phyloP scores from a whole-genome alignment of 331 rosid species.

The Cydonia oblonga region DNA sequence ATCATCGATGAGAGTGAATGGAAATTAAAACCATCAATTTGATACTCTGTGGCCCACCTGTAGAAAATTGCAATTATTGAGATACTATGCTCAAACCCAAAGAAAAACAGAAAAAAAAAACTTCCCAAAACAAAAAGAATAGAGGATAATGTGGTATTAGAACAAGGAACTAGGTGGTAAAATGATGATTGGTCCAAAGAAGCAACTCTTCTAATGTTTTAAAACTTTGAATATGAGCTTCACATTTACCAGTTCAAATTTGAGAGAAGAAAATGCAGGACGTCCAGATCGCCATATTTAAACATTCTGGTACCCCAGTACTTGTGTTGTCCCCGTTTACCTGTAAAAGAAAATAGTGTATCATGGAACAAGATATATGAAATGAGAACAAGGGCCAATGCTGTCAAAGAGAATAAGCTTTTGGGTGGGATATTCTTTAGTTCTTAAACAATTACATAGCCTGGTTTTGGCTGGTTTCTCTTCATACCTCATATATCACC shows the following conservation, averaged over 20 bases:
- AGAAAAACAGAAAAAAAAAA: background rate
- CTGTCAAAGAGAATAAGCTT: background rate
- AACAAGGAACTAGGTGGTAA: slow-evolving; percentile 12
- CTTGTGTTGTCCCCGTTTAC: slow-evolving; percentile 86
- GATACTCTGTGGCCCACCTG: slow-evolving; percentile 95
- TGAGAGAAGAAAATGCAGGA: slow-evolving; percentile 85
- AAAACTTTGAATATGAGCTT: slow-evolving; percentile 1
- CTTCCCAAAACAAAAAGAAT: slow-evolving; percentile 13
- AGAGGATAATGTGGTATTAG: background rate
- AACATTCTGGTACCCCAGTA: slow-evolving; percentile 95
- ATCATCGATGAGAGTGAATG: slow-evolving; percentile 93
- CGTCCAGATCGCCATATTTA: slow-evolving; percentile 74
- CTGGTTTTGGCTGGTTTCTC: background rate
- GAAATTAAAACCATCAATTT: slow-evolving; percentile 83
- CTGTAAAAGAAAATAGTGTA: slow-evolving; percentile 37
- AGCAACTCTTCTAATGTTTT: background rate
- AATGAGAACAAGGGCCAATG: background rate
- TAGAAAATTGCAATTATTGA: slow-evolving; percentile 18
- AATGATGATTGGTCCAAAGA: slow-evolving; percentile 6
- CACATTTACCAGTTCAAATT: slow-evolving; percentile 72
- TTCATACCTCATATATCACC: background rate
- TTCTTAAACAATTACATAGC: background rate
- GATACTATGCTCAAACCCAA: slow-evolving; percentile 1
- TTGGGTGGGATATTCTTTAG: background rate
- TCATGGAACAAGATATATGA: background rate